Percentiles rank a stretch among this genome's conserved stretches.
phyloP scores from a whole-genome alignment of 1,139 yeast species.

The Zygosaccharomyces pseudobailii region DNA sequence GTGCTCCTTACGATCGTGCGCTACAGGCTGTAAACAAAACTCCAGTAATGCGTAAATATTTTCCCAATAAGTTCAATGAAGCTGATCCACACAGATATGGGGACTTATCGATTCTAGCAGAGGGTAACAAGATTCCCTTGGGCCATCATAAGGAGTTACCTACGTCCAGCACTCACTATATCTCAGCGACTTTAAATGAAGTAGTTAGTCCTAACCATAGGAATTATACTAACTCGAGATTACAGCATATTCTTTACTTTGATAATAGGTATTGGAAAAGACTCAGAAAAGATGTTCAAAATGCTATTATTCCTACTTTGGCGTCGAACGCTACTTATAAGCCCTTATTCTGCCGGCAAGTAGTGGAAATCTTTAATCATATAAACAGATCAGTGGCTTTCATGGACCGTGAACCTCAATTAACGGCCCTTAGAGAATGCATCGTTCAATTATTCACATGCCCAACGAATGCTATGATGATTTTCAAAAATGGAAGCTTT shows the following conservation, averaged over 20 bases:
- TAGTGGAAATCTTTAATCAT: conserved; percentile 52
- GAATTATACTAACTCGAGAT: conserved; percentile 38
- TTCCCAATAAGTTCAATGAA: conserved; percentile 16
- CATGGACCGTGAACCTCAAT: conserved; percentile 62
- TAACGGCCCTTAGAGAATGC: conserved; percentile 50
- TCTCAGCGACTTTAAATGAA: conserved; percentile 35
- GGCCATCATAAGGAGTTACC: conserved; percentile 37
- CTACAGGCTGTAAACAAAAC: conserved; percentile 18
- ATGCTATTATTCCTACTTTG: conserved; percentile 49
- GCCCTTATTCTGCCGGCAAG: conserved; percentile 46
- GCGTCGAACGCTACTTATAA: conserved; percentile 47
- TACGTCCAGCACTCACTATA: conserved; percentile 37
- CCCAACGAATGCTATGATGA: conserved; percentile 48
- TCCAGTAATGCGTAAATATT: conserved; percentile 21
- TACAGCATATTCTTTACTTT: conserved; percentile 50
- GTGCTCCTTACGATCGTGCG: conserved; percentile 18
- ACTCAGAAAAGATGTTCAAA: conserved; percentile 44
- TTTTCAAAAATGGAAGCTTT: conserved; percentile 39
- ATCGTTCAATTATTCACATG: conserved; percentile 62
- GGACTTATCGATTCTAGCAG: conserved; percentile 26
- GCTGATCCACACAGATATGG: conserved; percentile 25
- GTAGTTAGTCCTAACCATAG: conserved; percentile 32
- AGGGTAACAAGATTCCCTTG: conserved; percentile 25
- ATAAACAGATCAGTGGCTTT: conserved; percentile 44
- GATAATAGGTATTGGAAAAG: conserved; percentile 53